phyloP scores from a whole-genome alignment of 768 basidiomycete genomes.

The Solioccasus polychromus region DNA sequence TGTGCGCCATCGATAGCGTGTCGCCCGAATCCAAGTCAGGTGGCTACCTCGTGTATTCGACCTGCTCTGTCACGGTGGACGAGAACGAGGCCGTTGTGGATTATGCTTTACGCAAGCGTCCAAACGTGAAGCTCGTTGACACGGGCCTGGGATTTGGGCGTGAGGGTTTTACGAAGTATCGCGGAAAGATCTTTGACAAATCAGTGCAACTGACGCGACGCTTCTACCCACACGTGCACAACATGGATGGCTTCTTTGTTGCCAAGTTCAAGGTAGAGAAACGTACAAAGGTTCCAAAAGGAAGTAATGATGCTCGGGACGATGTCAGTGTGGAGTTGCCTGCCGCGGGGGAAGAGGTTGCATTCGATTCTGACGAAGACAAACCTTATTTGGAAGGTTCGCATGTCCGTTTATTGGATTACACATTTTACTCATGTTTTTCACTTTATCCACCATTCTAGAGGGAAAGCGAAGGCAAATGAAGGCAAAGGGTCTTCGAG shows the following conservation, averaged over 20 bases:
- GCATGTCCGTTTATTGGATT: conserved; percentile 25
- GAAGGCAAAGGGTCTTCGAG: conserved; percentile 72
- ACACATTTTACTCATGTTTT: neutral
- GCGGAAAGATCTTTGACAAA: conserved; percentile 85
- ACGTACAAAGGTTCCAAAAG: conserved; percentile 48
- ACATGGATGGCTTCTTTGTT: conserved; percentile 99
- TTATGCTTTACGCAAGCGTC: conserved; percentile 93
- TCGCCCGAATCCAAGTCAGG: conserved; percentile 87
- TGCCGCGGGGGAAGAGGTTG: conserved; percentile 33
- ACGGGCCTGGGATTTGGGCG: conserved; percentile 92
- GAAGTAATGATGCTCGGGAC: conserved; percentile 24
- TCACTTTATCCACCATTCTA: too few species aligned
- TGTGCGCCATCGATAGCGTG: conserved; percentile 97
- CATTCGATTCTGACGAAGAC: conserved; percentile 78
- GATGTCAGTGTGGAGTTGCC: conserved; percentile 27
- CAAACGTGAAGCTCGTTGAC: conserved; percentile 88
- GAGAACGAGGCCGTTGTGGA: conserved; percentile 99
- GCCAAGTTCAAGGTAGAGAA: conserved; percentile 97
- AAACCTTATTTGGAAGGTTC: conserved; percentile 73
- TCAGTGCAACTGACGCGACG: conserved; percentile 79
- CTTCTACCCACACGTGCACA: conserved; percentile 97
- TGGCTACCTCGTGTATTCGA: conserved; percentile 95
- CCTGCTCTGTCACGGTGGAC: conserved; percentile 96
- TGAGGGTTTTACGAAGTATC: conserved; percentile 86
- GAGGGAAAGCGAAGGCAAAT: conserved; percentile 73